Evolutionary conservation across 306 rosid species (phyloP), one percentile per base, ranked within the genome.

Genomic region (Psophocarpus tetragonolobus): DNA sequence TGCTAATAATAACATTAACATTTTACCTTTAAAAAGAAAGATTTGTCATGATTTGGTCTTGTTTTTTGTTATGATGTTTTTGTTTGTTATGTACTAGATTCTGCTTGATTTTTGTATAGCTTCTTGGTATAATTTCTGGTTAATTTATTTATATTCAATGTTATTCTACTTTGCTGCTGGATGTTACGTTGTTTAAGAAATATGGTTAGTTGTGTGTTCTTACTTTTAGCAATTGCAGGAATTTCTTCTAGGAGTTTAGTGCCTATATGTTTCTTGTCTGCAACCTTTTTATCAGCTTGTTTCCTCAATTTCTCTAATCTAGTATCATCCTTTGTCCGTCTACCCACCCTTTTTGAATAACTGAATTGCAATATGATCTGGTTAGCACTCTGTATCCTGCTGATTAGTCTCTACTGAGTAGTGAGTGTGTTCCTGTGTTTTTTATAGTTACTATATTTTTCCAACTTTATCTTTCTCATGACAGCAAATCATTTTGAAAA

Each of bases 11-110:
- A n/a, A n/a, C n/a, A n/a, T n/a, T n/a, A n/a, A n/a, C n/a, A n/a
- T n/a, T n/a, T n/a, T n/a, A n/a, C n/a, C n/a, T n/a, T n/a, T n/a
- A n/a, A n/a, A n/a, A n/a, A n/a, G n/a, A 14, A 21, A 66, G 66
- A 29, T 51, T 74, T 56, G 8, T 75, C 41, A 20, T 41, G 61
- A 72, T 38, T 51, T 14, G 33, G 12, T 68, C 18, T 79, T 30
- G 13, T 13, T 73, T 27, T 73, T 58, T 24, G 27, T 29, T 23
- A 0, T 57, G 21, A 23, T 38, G 72, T 73, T 73, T 33, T 24
- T 18, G n/a, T 24, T 48, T 32, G 33, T 18, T 80, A 71, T 44
- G 61, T 17, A 15, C 58, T 36, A 45, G 70, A 74, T 83, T 83
- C 32, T 36, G 44, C 56, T 30, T 79, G 14, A 30, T 68, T 39